These are phyloP conservation scores for Ophiostoma quercus DNA, from an alignment of 2,329 filamentous ascomycete genomes.

Conservation along the genomic window DNA sequence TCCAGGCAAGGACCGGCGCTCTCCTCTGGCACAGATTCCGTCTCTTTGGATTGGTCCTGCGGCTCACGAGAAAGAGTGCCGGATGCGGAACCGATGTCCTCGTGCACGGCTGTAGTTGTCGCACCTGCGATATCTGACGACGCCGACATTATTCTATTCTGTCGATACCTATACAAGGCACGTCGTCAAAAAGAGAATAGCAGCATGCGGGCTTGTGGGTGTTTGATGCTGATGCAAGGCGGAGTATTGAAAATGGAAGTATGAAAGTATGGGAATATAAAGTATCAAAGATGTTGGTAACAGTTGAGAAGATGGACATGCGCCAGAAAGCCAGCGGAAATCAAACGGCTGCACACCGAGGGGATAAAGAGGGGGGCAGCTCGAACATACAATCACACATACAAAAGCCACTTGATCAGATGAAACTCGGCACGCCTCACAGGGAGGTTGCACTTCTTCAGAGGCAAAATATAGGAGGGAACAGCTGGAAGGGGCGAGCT, in stretches of 20 bases:
- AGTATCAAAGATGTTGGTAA: neutral
- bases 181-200: constrained; percentile 1
- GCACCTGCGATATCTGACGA: neutral
- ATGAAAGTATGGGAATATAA: neutral
- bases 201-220: constrained; percentile 7
- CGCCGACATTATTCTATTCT: neutral
- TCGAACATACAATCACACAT: neutral
- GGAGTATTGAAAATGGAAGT: neutral
- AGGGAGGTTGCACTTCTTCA: neutral
- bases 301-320: neutral
- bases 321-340: neutral
- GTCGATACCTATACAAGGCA: neutral
- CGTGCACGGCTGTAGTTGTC: neutral
- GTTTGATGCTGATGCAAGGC: neutral
- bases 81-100: neutral
- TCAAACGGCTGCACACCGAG: neutral
- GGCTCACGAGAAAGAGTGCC: neutral
- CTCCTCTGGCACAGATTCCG: neutral
- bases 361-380: neutral
- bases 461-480: neutral
- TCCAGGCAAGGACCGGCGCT: constrained; percentile 25
- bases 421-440: neutral
- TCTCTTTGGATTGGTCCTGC: neutral
- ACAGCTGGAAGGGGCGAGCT: neutral
- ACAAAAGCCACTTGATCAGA: neutral